These are phyloP conservation scores for Cryphonectria naterciae DNA, from an alignment of 2,329 filamentous ascomycete genomes.

Conservation along the genomic window DNA sequence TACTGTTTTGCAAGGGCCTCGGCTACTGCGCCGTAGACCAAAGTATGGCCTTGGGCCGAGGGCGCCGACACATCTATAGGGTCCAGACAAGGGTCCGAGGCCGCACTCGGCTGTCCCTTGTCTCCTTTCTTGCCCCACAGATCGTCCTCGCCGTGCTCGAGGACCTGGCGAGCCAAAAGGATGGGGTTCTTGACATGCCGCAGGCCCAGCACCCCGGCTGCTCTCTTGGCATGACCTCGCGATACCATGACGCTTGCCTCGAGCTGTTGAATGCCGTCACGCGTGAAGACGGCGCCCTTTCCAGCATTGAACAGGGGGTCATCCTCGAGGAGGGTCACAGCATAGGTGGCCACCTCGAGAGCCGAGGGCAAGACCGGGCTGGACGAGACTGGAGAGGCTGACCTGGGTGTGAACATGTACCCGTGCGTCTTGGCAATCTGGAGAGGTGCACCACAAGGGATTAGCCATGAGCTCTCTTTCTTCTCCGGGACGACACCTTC, in stretches of 20 bases:
- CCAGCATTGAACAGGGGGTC: conserved; percentile 84
- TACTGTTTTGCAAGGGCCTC: conserved; percentile 70
- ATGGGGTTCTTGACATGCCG: conserved; percentile 80
- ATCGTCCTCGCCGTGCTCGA: conserved; percentile 68
- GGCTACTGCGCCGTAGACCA: conserved; percentile 68
- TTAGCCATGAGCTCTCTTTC: conserved; percentile 2
- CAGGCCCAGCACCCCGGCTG: conserved; percentile 76
- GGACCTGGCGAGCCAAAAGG: conserved; percentile 69
- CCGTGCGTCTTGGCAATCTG: conserved; percentile 50
- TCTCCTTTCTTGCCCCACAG: conserved; percentile 44
- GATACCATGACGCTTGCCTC: conserved; percentile 89
- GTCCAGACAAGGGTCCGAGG: conserved; percentile 33
- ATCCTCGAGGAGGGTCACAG: conserved; percentile 77
- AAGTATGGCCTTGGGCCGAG: conserved; percentile 69
- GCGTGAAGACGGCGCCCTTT: conserved; percentile 84
- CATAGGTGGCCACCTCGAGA: conserved; percentile 74
- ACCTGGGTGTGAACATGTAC: conserved; percentile 49
- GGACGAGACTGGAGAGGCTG: conserved; percentile 3
- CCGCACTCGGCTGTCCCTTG: conserved; percentile 35
- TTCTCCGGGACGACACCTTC: too few species aligned
- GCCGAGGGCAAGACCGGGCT: conserved; percentile 54
- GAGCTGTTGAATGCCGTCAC: conserved; percentile 80
- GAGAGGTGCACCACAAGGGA: neutral
- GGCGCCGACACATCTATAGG: conserved; percentile 46
- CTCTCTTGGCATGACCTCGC: conserved; percentile 71